Percentiles rank a stretch among this genome's conserved stretches.
phyloP scores from a whole-genome alignment of 352 stramenopile species.

The Phytophthora citricola region DNA sequence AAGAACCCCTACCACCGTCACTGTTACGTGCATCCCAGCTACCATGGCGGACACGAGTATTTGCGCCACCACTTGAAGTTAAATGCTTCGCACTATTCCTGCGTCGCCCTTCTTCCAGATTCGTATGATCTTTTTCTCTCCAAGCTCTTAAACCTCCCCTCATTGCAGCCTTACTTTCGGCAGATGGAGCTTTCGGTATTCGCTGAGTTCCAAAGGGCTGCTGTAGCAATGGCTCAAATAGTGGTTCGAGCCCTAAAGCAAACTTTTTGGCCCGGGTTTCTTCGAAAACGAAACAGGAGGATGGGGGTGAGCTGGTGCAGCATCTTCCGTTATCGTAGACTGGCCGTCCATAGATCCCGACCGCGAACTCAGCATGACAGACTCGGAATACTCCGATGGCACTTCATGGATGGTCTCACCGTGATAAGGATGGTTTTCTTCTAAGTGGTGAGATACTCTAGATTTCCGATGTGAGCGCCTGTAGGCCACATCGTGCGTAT shows the following conservation, averaged over 20 bases:
- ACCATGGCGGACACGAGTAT: constrained; percentile 1
- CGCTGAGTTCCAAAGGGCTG: constrained; percentile 71
- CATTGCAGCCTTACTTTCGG: constrained; percentile 23
- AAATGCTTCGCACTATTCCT: constrained; percentile 18
- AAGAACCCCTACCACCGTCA: constrained; percentile 2
- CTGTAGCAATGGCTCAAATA: constrained; percentile 81
- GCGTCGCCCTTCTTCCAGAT: constrained; percentile 7
- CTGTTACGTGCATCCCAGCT: constrained; percentile 1
- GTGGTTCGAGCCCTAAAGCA: constrained; percentile 68
- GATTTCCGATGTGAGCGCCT: constrained; percentile 32
- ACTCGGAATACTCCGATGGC: constrained; percentile 31
- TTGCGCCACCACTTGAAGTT: constrained; percentile 8
- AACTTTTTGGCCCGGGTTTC: constrained; percentile 47
- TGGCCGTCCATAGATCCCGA: constrained; percentile 34
- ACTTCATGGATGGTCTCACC: constrained; percentile 40
- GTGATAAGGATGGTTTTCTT: constrained; percentile 32
- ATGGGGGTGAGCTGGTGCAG: constrained; percentile 19
- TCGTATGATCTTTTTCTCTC: constrained; percentile 18
- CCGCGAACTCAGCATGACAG: constrained; percentile 32
- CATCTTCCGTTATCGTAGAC: constrained; percentile 23
- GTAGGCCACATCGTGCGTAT: constrained; percentile 19
- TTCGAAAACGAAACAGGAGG: constrained; percentile 26
- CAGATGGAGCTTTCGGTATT: constrained; percentile 36
- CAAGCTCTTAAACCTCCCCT: constrained; percentile 32
- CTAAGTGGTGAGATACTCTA: constrained; percentile 17